A percentile compares a stretch with the other conserved stretches of the same genome.
Conservation (phyloP, 495 filamentous ascomycete species). For the Penicillium macrosclerotiorum region DNA sequence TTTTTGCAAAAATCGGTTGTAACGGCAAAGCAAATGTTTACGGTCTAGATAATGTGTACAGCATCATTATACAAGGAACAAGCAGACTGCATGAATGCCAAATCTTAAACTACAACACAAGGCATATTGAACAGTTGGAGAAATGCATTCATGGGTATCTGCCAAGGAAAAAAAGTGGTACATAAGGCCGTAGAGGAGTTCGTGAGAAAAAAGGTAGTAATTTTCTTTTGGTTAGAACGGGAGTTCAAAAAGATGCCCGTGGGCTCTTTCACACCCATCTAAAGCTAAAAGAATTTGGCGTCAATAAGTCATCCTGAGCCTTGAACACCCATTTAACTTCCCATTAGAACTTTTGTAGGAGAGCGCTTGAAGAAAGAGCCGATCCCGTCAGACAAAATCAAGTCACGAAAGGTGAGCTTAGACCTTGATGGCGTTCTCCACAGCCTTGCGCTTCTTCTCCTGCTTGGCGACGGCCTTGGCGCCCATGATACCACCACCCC, state of each 20-base stretch:
- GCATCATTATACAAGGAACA: too few species aligned
- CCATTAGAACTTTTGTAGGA: constrained; percentile 25
- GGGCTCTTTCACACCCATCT: constrained; percentile 35
- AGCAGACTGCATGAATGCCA: constrained; percentile 30
- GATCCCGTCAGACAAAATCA: constrained; percentile 27
- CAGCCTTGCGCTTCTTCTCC: constrained; percentile 95
- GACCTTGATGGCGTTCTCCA: constrained; percentile 93
- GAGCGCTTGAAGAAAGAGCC: constrained; percentile 17
- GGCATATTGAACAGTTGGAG: constrained; percentile 32
- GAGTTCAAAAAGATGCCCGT: constrained; percentile 20
- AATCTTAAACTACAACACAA: constrained; percentile 19
- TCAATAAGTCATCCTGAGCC: constrained; percentile 33
- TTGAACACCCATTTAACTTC: constrained; percentile 23
- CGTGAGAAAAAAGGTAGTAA: constrained; percentile 31
- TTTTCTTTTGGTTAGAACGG: constrained; percentile 28
- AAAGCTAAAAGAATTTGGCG: constrained; percentile 37
- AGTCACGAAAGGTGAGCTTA: constrained; percentile 48
- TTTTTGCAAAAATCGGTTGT: too few species aligned
- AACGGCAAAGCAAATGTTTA: too few species aligned
- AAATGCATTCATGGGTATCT: constrained; percentile 54
- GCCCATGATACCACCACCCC: constrained; percentile 99
- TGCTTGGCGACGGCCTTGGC: constrained; percentile 89
- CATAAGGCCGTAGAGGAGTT: constrained; percentile 30
- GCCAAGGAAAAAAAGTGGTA: constrained; percentile 36
- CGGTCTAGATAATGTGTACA: too few species aligned